phyloP scores from a whole-genome alignment of 352 stramenopile species.

The Phytophthora rubi region DNA sequence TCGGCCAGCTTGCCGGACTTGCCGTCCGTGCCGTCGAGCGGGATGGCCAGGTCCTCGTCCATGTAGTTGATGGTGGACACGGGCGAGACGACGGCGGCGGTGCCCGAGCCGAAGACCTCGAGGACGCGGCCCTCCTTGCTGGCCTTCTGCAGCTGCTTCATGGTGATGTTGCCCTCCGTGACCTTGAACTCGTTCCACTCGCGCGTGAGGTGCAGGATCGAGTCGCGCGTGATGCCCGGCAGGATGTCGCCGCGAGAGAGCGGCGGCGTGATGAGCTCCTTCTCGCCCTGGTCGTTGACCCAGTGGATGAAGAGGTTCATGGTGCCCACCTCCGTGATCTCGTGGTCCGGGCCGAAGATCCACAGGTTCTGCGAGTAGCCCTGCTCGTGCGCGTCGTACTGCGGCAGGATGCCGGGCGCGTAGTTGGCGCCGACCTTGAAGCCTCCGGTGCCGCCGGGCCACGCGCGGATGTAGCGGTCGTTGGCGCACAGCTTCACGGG shows the following conservation, averaged over 20 bases:
- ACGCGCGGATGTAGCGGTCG: slow-evolving; percentile 94
- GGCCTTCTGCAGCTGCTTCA: slow-evolving; percentile 95
- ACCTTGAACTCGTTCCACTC: slow-evolving; percentile 96
- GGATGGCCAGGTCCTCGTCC: slow-evolving; percentile 92
- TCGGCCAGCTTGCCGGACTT: slow-evolving; percentile 89
- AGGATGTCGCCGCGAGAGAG: slow-evolving; percentile 96
- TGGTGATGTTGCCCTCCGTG: slow-evolving; percentile 93
- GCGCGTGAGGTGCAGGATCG: slow-evolving; percentile 92
- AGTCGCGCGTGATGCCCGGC: slow-evolving; percentile 96
- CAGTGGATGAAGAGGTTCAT: slow-evolving; percentile 99
- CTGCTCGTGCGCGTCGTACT: slow-evolving; percentile 84
- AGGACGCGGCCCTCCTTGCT: slow-evolving; percentile 89
- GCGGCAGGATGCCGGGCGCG: slow-evolving; percentile 91
- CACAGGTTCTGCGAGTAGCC: slow-evolving; percentile 95
- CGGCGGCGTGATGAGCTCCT: slow-evolving; percentile 96
- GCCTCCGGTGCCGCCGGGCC: slow-evolving; percentile 94
- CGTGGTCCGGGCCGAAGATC: slow-evolving; percentile 95
- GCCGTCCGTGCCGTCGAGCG: slow-evolving; percentile 80
- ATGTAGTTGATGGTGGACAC: slow-evolving; percentile 96
- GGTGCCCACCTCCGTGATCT: slow-evolving; percentile 91
- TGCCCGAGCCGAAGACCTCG: slow-evolving; percentile 97
- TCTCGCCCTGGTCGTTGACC: slow-evolving; percentile 91
- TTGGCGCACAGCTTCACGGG: slow-evolving; percentile 92
- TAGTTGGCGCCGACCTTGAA: slow-evolving; percentile 96
- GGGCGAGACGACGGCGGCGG: slow-evolving; percentile 94